A percentile compares a stretch with the other conserved stretches of the same genome.
Evolutionary conservation across 176 grass and related monocot species (phyloP).

Genomic region (Aechmea fasciata): DNA sequence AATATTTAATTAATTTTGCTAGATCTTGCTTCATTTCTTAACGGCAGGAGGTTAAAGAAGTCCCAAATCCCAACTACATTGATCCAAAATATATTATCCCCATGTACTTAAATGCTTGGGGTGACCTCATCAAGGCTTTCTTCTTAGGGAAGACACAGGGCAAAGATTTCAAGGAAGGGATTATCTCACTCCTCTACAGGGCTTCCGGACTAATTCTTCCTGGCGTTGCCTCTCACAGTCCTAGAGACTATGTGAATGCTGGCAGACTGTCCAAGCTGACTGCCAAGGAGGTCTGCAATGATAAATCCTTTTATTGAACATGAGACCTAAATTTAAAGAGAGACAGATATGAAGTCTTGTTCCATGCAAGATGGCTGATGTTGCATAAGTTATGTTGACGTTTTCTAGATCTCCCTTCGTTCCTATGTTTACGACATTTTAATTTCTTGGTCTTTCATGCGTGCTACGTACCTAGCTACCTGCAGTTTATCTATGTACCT

Average conservation of each 20-base stretch:
- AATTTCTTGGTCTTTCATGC: no score
- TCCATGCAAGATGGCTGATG: no score
- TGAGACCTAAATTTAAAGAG: no score
- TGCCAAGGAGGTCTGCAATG: neutral
- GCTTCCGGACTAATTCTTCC: constrained; percentile 29
- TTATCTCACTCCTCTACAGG: constrained; percentile 26
- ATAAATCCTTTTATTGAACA: no score
- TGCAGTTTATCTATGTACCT: no score
- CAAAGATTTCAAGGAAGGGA: constrained; percentile 23
- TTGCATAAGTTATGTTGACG: no score
- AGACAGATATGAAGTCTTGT: no score
- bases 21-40: neutral
- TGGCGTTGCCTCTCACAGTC: constrained; percentile 58
- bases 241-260: constrained; percentile 53
- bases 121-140: constrained; percentile 24
- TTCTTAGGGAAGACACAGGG: constrained; percentile 33
- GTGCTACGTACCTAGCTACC: no score
- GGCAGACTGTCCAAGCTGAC: constrained; percentile 28
- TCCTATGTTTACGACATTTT: no score
- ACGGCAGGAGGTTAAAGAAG: constrained; percentile 30
- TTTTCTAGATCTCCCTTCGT: no score
- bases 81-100: constrained; percentile 25
- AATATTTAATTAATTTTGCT: neutral
- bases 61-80: constrained; percentile 65
- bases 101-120: constrained; percentile 33